Base-by-base conservation (phyloP, 257 asterid species). In the Przewalskia tangutica region DNA sequence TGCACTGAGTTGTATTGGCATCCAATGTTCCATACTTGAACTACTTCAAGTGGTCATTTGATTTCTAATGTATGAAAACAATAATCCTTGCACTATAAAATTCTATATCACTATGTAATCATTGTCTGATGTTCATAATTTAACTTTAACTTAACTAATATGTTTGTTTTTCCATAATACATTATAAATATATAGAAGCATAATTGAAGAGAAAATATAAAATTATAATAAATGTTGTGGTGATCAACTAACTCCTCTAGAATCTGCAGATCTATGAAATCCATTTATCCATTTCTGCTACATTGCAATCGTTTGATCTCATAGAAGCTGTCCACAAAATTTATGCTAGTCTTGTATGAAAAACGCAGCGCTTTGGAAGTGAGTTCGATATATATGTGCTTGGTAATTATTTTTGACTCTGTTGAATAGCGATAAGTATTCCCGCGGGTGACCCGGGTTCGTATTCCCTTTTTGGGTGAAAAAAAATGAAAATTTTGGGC, bases 381-480 rank as follows among this genome's bases (percentile, higher is more conserved):
- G 32, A 27, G 32, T 27, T 27, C 32, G 32, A 27, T 1, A 27
- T 27, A 27, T 27, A 27, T 27, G 32, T 27, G 32, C 32, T 27
- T 27, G 32, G 1, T 27, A 27, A 0, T 27, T 27, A 27, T 27
- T 27, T 27, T 27, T 27, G 32, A 27, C 32, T 27, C 32, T 1
- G 32, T 1, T 27, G 32, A 27, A 27, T 27, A 27, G 32, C 32
- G 32, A 95, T 93, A n/a, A 94, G 98, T 94, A 94, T 94, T 87
- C 93, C 95, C 89, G 91, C 97, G 93, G 94, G 94, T 84, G 97
- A 93, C 98, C 96, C 94, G 94, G 97, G 97, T 93, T 94, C 96
- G 96, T n/a, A 93, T 92, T 97, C 96, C 97, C 95, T 14, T 14
- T 27, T 42, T 42, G 48, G 17, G 68, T 16, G 32, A 1, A 23